Evolutionary conservation across 1,139 yeast species (phyloP), one percentile per base, ranked within the genome.

Genomic region (Nakaseomyces kungkrabaensis): DNA sequence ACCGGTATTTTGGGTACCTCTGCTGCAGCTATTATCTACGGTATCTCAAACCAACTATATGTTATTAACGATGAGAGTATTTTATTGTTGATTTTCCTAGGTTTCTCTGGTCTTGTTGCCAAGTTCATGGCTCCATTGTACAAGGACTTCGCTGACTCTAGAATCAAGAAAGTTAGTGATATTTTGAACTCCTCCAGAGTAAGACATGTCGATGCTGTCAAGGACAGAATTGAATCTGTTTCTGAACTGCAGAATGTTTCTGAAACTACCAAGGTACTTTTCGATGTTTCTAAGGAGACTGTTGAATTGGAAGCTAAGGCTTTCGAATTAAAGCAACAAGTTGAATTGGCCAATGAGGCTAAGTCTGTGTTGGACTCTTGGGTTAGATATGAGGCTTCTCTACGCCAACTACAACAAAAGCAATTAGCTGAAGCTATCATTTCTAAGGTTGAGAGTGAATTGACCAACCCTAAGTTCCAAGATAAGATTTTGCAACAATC

Each of bases 331-430:
- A 85, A 89, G 78, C 98, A 92, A 77, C 74, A 82, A 69, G 88
- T 87, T 60, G 92, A 84, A 57, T 80, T 88, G 62, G 92, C 95
- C 54, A 64, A 75, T 55, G 96, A 89, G 77, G 97, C 97, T 67
- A 89, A 85, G 77, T 74, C 95, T 53, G 95, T 92, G 54, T 82
- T 92, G 69, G 98, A 92, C 74, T 88, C 97, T 37, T 92, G 98
- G 98, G 97, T 89, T 63, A 88, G 97, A 82, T 88, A 86, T 73
- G 98, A 92, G 78, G 85, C 88, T 61, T 90, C 88, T 69, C 94
- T 90, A 65, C 92, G 97, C 77, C 96, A 88, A 78, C 75, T 84
- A 68, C 96, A 92, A 78, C 98, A 92, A 78, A 81, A 82, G 71
- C 96, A 88, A 73, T 81, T 92, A 67, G 82, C 95, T 50, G 76